Base-by-base conservation (phyloP, 768 basidiomycete species). In the Russula foetens region DNA sequence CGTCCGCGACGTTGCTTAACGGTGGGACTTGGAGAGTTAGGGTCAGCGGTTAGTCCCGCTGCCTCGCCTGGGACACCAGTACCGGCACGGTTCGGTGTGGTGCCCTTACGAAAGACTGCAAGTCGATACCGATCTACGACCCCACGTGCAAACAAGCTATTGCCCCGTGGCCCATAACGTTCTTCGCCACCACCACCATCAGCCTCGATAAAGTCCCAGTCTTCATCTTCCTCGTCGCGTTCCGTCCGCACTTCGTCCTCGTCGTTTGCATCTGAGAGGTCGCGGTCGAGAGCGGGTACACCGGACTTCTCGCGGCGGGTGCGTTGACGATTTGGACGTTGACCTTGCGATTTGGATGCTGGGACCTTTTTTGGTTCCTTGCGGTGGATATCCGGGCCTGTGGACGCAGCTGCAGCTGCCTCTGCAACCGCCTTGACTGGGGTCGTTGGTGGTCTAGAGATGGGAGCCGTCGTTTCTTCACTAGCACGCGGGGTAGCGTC, bases 181-280 rank as follows among this genome's bases (percentile, higher is more conserved):
- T 92, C 91, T 69, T 91, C 90, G 64, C 87, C 90, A 64, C 87
- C 86, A n/a, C 91, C 90, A 63, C 87, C 90, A 6, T 75, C 88
- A 41, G 81, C 82, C 67, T 92, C 90, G 62, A 96, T 80, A 63
- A 94, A 82, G 79, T 94, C 92, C 92, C 93, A 96, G 58, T 93
- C 92, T 44, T 92, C 88, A 53, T 92, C 91, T 56, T 86, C 84
- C 21, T 84, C 83, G 8, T 83, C 84, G 33, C 69, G 69, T 53
- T 78, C 78, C 21, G 74, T 75, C 57, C 68, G 69, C 31, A 74
- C 74, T 1, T 67, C 76, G 19, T 78, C 77, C 60, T 75, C 77
- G 29, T 77, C 77, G 60, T 73, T 73, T 41, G 72, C 78, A 69
- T 84, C 84, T 15, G 81, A 79, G 29, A 90, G 73, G 68, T 84